Base-by-base conservation (phyloP, 148 eudicot species). In the Vaccinium vitisidaea region DNA sequence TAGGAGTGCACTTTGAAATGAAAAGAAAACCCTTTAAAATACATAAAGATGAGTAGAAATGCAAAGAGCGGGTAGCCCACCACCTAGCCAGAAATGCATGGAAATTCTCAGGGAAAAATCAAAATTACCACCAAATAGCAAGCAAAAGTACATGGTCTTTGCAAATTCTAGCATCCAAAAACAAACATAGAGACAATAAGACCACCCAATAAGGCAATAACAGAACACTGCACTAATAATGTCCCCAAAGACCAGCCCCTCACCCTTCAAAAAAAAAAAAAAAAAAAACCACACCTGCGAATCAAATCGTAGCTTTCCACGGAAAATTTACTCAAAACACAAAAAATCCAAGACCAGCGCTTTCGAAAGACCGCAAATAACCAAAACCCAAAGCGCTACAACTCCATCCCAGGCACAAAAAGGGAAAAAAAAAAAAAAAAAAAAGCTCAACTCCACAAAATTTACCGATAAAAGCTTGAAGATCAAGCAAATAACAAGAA, bases 401-500 rank as follows among this genome's bases (percentile, higher is more conserved):
- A 43, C 46, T 43, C 46, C 5, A 43, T 0, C 54, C 54, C 54
- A 12, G 56, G 13, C 16, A 46, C 21, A 61, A 54, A 63, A 73
- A 14, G 2, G 1, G 18, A 32, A 71, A 30, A 43, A 1, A 36
- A 36, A 36, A 5, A 5, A 5, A 5, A 5, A 43, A 43, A 6
- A 0, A 43, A 43, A 5, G 46, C 46, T 46, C 49, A 49, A 25
- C 52, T 80, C 23, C 53, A 43, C 49, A 52, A 32, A 52, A 77
- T 8, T 8, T 52, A 11, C 6, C 54, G 54, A 52, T 8, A 52
- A 52, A 8, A 73, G 10, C 53, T 46, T 1, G 25, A 63, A 65
- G 70, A 84, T 49, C 75, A 74, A 30, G 27, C 56, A 16, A 36
- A 32, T 23, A 69, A 82, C 55, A 73, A 43, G 53, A 85, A 85